phyloP scores from a whole-genome alignment of 257 asterid species.

The Capsicum chinense region DNA sequence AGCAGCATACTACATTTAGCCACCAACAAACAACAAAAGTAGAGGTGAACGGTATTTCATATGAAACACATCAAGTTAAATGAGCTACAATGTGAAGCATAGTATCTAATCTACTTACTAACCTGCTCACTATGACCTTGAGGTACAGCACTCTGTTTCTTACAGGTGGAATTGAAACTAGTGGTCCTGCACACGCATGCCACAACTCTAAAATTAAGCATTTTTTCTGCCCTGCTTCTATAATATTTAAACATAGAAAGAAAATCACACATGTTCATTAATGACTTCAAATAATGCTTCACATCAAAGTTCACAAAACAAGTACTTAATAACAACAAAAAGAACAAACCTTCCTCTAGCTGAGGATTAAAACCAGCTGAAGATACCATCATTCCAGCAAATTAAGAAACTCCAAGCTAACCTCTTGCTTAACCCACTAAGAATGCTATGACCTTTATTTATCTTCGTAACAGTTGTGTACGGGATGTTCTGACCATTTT shows the following conservation, averaged over 20 bases:
- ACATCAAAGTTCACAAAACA: constrained; percentile 14
- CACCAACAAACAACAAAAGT: background rate
- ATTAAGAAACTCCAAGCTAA: constrained; percentile 33
- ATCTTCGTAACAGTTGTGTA: background rate
- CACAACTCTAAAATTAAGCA: constrained; percentile 94
- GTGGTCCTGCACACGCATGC: constrained; percentile 98
- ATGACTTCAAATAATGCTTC: constrained; percentile 16
- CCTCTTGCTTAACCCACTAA: background rate
- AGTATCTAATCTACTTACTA: background rate
- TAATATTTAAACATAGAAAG: constrained; percentile 10
- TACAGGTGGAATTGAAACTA: constrained; percentile 82
- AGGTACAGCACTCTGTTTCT: constrained; percentile 90
- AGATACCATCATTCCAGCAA: constrained; percentile 74
- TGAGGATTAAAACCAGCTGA: constrained; percentile 67
- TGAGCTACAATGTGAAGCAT: background rate
- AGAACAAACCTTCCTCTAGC: constrained; percentile 68
- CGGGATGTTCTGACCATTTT: background rate
- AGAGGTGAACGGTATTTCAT: background rate
- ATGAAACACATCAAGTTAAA: background rate
- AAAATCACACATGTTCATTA: background rate
- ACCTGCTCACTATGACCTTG: constrained; percentile 99
- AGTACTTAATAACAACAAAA: background rate
- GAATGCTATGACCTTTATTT: background rate
- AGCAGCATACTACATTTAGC: constrained; percentile 10
- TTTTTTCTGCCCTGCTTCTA: constrained; percentile 69